Evolutionary conservation across 495 filamentous ascomycete genomes (phyloP), one percentile per base, ranked within the genome.

Genomic region (Hypoxylon lenormandii): DNA sequence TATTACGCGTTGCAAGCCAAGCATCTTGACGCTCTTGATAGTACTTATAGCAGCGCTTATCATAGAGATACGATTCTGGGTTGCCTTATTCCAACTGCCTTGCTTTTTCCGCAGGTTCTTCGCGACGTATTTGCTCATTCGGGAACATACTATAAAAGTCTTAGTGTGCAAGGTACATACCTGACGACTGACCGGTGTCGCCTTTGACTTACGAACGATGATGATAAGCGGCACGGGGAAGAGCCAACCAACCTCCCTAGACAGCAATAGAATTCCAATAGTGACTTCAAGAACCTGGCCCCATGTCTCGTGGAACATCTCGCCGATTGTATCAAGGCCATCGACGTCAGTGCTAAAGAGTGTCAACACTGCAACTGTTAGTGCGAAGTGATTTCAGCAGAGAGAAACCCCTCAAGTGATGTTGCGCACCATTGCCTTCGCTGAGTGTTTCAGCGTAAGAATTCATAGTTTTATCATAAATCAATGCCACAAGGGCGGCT

Each of bases 11-110:
- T 81, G 80, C 5, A 90, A 72, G 1, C 87, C 88, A 6, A 87
- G 81, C 83, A 89, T 87, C 63, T 90, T 91, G 36, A 91, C 76
- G 13, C 79, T 78, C 62, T 89, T 89, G 69, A 88, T 86, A 0
- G 84, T 80, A 10, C 82, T 76, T 4, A 90, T 72, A 77, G 87
- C 84, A 0, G 80, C 67, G 4, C 78, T 80, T 6, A 84, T 88
- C 30, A 79, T 77, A 22, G 80, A 79, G 33, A 88, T 84, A 18
- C 86, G 83, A 54, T 73, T 78, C 56, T 86, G 80, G 12, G 85
- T 86, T 12, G 85, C 84, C 30, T 73, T 68, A 28, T 84, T 81
- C 84, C 84, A 89, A 21, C 72, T 63, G 8, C 75, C 81, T 59
- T 86, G 84, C 26, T 78, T 74, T 28, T 74, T 66, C 42, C 84